These are phyloP conservation scores for Neurospora sp. DNA, from an alignment of 495 filamentous ascomycete species.

Conservation along the genomic window DNA sequence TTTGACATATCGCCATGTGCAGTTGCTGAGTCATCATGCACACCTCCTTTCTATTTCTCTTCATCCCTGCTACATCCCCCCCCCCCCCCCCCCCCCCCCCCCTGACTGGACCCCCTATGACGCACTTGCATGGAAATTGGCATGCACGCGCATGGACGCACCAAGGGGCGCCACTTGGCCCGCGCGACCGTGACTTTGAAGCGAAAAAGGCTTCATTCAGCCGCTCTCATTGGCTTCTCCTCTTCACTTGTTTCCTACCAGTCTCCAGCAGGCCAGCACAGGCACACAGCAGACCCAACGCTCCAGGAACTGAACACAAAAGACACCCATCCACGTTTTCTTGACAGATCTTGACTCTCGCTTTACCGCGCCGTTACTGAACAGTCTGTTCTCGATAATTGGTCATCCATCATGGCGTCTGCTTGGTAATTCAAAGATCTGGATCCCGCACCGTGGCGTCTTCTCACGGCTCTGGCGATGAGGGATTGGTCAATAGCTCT, in stretches of 20 bases:
- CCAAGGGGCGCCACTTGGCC: slow-evolving; percentile 17
- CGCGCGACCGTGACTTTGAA: slow-evolving; percentile 1
- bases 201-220: neutral
- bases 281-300: neutral
- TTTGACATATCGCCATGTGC: no score
- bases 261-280: neutral
- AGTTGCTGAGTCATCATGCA: no score
- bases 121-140: slow-evolving; percentile 16
- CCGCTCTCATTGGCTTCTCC: neutral
- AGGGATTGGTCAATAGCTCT: neutral
- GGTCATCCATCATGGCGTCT: neutral
- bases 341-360: neutral
- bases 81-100: no score
- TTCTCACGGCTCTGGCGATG: neutral
- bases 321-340: neutral
- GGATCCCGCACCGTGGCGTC: neutral
- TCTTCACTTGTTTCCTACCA: neutral
- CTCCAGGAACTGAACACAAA: neutral
- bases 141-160: slow-evolving; percentile 1
- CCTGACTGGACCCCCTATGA: slow-evolving; percentile 11
- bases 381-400: neutral
- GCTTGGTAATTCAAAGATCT: neutral
- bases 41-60: no score
- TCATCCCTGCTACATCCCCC: no score
- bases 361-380: neutral